These are phyloP conservation scores for Schwanniomyces yamadae DNA, from an alignment of 805 yeast genomes.

Conservation along the genomic window DNA sequence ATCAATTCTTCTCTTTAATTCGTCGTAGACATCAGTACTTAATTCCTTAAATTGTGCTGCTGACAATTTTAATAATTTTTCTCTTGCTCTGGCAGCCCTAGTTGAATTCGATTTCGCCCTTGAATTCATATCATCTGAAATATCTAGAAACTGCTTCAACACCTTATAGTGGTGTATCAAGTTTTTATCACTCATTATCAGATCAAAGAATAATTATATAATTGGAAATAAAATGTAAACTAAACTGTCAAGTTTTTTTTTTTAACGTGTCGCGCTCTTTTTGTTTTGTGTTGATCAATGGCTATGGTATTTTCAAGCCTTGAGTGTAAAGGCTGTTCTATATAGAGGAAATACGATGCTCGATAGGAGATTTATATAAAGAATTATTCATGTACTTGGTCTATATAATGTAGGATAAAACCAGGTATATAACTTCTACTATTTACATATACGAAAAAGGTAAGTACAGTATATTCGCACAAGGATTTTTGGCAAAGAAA, in stretches of 20 bases:
- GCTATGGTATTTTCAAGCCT: background rate
- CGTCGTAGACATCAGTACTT: constrained; percentile 93
- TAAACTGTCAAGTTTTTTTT: background rate
- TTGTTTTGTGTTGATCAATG: constrained; percentile 1
- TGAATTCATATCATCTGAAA: constrained; percentile 45
- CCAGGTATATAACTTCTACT: background rate
- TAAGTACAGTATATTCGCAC: background rate
- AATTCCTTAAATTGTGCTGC: constrained; percentile 83
- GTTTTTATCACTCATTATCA: constrained; percentile 28
- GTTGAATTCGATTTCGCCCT: constrained; percentile 43
- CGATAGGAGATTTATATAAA: no score
- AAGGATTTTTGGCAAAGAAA: constrained; percentile 3
- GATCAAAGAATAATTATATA: background rate
- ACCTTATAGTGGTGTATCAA: constrained; percentile 48
- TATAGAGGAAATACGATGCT: no score
- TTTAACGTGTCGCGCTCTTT: constrained; percentile 2
- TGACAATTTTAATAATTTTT: constrained; percentile 78
- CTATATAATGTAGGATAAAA: background rate
- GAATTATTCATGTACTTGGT: no score
- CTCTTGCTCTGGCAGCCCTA: constrained; percentile 81
- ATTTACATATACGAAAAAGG: constrained; percentile 5
- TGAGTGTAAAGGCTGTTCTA: no score
- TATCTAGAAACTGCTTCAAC: constrained; percentile 49
- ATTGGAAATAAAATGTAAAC: background rate
- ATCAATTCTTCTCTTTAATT: constrained; percentile 72